Conservation (phyloP, 768 basidiomycete species). For the Mycena galopus region DNA sequence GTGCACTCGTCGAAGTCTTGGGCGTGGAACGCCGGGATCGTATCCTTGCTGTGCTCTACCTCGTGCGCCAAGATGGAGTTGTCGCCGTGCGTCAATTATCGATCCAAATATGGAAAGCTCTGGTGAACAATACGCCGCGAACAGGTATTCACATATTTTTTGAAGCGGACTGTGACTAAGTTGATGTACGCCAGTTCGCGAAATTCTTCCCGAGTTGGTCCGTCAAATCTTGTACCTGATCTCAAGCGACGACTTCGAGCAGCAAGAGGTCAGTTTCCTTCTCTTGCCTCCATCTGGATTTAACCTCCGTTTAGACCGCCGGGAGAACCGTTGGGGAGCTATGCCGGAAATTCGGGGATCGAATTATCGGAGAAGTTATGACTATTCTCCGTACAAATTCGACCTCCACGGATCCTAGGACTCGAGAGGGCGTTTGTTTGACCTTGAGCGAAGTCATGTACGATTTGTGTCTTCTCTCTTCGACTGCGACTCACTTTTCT, state of each 20-base stretch:
- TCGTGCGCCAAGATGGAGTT: conserved; percentile 94
- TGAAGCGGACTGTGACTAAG: background rate
- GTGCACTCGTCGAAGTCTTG: conserved; percentile 88
- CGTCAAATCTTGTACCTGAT: conserved; percentile 82
- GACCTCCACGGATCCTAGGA: conserved; percentile 70
- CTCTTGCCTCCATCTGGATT: background rate
- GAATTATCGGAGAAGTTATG: conserved; percentile 87
- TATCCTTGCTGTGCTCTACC: conserved; percentile 90
- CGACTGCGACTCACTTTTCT: conserved; percentile 4
- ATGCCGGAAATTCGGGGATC: conserved; percentile 96
- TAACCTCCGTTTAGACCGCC: conserved; percentile 72
- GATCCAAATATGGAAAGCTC: conserved; percentile 97
- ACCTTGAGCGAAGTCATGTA: conserved; percentile 92
- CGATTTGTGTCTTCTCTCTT: conserved; percentile 41
- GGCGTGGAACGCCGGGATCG: conserved; percentile 91
- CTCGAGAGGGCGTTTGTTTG: conserved; percentile 88
- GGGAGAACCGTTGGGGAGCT: conserved; percentile 88
- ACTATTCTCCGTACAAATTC: conserved; percentile 79
- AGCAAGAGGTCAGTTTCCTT: conserved; percentile 78
- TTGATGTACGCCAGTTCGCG: conserved; percentile 73
- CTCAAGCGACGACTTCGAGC: conserved; percentile 84
- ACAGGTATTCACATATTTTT: conserved; percentile 66
- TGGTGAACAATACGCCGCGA: conserved; percentile 93
- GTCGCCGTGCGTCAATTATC: conserved; percentile 91
- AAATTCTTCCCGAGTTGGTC: conserved; percentile 90